Percentiles rank a stretch among this genome's conserved stretches.
Conservation (phyloP, 2,329 filamentous ascomycete genomes). For the Nigrospora oryzae region DNA sequence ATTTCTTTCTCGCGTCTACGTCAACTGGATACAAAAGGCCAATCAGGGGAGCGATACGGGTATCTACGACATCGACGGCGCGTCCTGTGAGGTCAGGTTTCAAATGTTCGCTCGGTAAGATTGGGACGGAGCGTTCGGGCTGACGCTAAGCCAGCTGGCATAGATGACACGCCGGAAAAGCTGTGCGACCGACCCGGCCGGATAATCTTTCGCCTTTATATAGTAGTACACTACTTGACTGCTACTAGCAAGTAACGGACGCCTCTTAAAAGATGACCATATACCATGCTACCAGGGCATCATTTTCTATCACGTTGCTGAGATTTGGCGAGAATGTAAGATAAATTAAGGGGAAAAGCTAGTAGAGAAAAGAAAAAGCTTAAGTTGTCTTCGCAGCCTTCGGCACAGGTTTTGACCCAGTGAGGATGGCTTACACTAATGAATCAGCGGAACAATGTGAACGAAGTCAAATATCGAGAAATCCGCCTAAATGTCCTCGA, state of each 20-base stretch:
- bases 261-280: conserved; percentile 8
- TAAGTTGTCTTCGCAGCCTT: no score
- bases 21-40: conserved; percentile 29
- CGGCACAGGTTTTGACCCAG: no score
- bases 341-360: no score
- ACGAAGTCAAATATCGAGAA: no score
- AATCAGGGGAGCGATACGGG: conserved; percentile 19
- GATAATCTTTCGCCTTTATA: conserved; percentile 10
- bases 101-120: conserved; percentile 8
- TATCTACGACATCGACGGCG: conserved; percentile 8
- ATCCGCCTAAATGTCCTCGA: no score
- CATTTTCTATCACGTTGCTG: conserved; percentile 8
- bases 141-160: conserved; percentile 3
- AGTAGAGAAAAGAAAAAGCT: no score
- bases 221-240: conserved; percentile 10
- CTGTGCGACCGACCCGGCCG: conserved; percentile 9
- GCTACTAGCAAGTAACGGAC: conserved; percentile 6
- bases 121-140: background rate
- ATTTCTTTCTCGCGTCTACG: conserved; percentile 28
- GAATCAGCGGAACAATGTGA: no score
- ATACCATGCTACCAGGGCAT: conserved; percentile 8
- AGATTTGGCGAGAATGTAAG: background rate
- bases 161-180: conserved; percentile 5
- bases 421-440: no score
- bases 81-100: conserved; percentile 4